Base-by-base conservation (phyloP, 345 rosid genomes). In the Xanthoceras sorbifolium region DNA sequence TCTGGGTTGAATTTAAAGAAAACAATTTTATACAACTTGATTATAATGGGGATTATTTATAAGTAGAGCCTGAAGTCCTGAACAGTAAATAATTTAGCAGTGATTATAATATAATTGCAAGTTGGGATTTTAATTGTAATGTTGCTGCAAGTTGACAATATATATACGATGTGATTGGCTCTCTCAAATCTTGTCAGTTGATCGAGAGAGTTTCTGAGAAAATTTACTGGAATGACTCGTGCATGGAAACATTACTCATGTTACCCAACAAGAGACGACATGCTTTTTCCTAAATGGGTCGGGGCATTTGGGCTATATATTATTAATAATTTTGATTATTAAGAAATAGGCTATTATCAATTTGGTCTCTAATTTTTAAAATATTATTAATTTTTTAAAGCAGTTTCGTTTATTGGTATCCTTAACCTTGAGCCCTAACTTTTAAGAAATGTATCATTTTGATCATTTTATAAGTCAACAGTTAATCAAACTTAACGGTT, bases 171-270 rank as follows among this genome's bases (percentile, higher is more conserved):
- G 18, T 18, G 32, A 55, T 78, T 72, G 77, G 72, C 15, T 64
- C 3, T 78, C 54, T 29, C 34, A 28, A 46, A 72, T 78, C 76
- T 78, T 1, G 60, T 57, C 40, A 17, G 31, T 61, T 26, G 31
- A 20, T 28, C 44, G 23, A 29, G 50, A 36, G 44, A 38, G 42
- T 38, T 26, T 40, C 25, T 6, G 46, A 40, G 4, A 0, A 66
- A 15, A 66, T 9, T 12, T 59, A 50, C 25, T 64, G 67, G 76
- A 72, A 64, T 72, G 67, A 65, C 28, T 57, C 67, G 12, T 36
- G 22, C 46, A 0, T 71, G 67, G 72, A 55, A 72, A 65, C 81
- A 72, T 55, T 38, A 38, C 0, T 72, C 61, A 65, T 55, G 68
- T 72, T 26, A 17, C 76, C 76, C 72, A 9, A 6, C 64, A 52